A percentile compares a stretch with the other conserved stretches of the same genome.
These are phyloP conservation scores for Casuarina equisetifolia DNA, from an alignment of 306 rosid genomes.

Conservation along the genomic window DNA sequence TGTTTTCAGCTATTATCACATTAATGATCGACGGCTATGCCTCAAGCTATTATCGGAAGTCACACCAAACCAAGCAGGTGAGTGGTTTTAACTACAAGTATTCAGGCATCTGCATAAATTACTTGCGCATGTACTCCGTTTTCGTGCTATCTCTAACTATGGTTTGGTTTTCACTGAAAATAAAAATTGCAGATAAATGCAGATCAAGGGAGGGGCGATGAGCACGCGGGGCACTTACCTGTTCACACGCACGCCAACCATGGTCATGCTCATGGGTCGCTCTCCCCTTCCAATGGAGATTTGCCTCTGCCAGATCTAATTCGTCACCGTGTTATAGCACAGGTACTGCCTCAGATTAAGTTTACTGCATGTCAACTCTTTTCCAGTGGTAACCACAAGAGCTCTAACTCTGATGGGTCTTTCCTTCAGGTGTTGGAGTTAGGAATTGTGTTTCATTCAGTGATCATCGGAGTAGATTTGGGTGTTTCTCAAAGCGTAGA, in stretches of 20 bases:
- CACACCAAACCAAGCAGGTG: background rate
- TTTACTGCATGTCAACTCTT: background rate
- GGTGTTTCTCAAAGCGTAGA: constrained; percentile 39
- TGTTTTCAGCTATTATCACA: constrained; percentile 43
- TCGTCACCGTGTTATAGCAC: constrained; percentile 62
- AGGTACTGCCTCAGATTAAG: constrained; percentile 27
- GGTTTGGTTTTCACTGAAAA: background rate
- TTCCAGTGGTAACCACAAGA: background rate
- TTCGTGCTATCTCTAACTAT: no score
- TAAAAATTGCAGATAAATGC: constrained; percentile 5
- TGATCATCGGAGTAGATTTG: constrained; percentile 54
- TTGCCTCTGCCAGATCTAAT: constrained; percentile 27
- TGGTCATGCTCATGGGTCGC: constrained; percentile 61
- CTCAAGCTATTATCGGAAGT: constrained; percentile 32
- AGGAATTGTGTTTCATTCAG: constrained; percentile 64
- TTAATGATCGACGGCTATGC: constrained; percentile 49
- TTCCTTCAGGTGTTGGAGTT: constrained; percentile 45
- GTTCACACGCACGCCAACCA: constrained; percentile 66
- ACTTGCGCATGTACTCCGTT: no score
- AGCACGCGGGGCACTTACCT: constrained; percentile 44
- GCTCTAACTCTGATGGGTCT: background rate
- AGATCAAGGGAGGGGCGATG: constrained; percentile 23
- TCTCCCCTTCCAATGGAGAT: constrained; percentile 10
- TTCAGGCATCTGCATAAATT: no score
- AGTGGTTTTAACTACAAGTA: background rate